phyloP scores from a whole-genome alignment of 2,329 filamentous ascomycete species.

The Penicillium sp. region DNA sequence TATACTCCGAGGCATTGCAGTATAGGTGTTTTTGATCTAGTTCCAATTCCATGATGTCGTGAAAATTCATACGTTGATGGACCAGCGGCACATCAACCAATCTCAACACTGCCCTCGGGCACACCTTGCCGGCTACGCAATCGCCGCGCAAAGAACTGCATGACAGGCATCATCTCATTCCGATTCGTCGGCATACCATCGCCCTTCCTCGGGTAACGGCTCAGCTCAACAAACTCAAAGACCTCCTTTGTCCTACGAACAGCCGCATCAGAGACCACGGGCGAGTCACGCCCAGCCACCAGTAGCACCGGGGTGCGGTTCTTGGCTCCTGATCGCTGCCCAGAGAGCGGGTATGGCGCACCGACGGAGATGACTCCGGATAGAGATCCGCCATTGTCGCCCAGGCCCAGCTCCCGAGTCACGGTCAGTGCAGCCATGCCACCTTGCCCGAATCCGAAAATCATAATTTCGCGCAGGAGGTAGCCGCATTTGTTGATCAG shows the following conservation, averaged over 20 bases:
- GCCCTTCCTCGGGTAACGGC: constrained; percentile 66
- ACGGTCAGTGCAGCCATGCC: constrained; percentile 61
- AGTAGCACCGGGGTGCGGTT: constrained; percentile 44
- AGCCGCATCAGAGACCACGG: constrained; percentile 61
- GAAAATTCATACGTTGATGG: neutral
- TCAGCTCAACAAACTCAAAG: constrained; percentile 66
- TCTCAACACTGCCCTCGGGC: constrained; percentile 46
- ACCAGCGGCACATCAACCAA: constrained; percentile 25
- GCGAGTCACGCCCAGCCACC: constrained; percentile 39
- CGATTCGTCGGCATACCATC: constrained; percentile 80
- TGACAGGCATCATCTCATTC: constrained; percentile 86
- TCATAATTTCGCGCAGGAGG: constrained; percentile 57
- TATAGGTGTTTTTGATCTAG: neutral
- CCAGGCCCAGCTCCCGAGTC: constrained; percentile 45
- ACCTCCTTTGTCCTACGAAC: constrained; percentile 62
- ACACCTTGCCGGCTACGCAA: constrained; percentile 46
- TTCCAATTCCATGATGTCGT: neutral
- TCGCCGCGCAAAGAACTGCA: constrained; percentile 64
- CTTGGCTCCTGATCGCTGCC: constrained; percentile 30
- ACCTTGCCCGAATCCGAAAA: constrained; percentile 68
- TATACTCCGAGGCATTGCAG: too few relatives aligned
- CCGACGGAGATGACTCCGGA: constrained; percentile 46
- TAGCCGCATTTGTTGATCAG: constrained; percentile 60
- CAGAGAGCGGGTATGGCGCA: constrained; percentile 40
- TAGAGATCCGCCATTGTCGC: constrained; percentile 25